Evolutionary conservation across 768 basidiomycete species (phyloP), one percentile per base, ranked within the genome.

Genomic region (Cyclocybe aegerita): DNA sequence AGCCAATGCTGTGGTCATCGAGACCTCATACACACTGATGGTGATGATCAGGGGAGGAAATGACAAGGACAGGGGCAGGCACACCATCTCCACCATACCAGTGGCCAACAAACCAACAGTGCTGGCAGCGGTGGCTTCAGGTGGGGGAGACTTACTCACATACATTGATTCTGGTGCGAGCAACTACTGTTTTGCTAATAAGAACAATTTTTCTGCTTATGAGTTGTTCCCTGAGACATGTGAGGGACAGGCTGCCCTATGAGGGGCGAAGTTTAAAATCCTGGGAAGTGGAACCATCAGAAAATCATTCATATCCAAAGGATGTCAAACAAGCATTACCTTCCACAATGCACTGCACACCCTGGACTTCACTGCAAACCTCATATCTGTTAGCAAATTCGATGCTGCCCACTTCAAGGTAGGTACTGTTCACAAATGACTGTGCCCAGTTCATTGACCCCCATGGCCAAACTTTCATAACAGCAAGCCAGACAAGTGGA

Each of bases 281-380:
- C 5, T n/a, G 40, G 29, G 40, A 23, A 41, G 40, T 45, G n/a
- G 43, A 45, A 31, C 14, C 0, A 53, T 64, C 10, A 41, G 8
- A 9, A 64, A 60, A 17, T n/a, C 31, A 0, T 52, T 58, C 12
- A 14, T 34, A 30, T 39, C 33, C 3, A 39, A 50, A 6, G 57
- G 59, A 12, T 39, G 39, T 6, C n/a, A 37, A 0, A 50, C 57
- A 2, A 50, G 45, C 0, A 29, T 67, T 9, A 56, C 46, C 1
- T 60, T 67, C 34, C 35, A 35, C 4, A 52, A 65, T 17, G 63
- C 62, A 1, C 43, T 67, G 0, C 63, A 67, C 36, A 60, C 60
- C 0, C 67, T 64, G 0, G 59, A 63, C 17, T 47, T 69, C 12
- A 44, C 56, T 1, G 57, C 60, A 4, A 65, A 69, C 39, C 61